phyloP scores from a whole-genome alignment of 129 eudicot species.

The Saposhnikovia divaricata region DNA sequence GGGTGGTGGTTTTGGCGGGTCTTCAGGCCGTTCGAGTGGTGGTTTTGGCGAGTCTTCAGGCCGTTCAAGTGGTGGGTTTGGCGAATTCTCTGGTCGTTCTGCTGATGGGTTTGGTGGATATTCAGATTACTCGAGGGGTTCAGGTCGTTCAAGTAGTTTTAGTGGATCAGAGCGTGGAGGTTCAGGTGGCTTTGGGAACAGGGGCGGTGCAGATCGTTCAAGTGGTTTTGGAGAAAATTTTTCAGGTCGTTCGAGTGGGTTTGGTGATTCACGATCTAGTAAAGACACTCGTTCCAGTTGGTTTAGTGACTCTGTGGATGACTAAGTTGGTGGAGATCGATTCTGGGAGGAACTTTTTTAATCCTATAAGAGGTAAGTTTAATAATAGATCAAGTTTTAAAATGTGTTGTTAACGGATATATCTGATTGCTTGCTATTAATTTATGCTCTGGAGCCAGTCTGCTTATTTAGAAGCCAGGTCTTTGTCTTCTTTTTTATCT shows the following conservation, averaged over 20 bases:
- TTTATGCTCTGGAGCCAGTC: not conserved
- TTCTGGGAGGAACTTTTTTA: not conserved
- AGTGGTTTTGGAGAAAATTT: slow-evolving; percentile 41
- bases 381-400: not conserved
- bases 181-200: slow-evolving; percentile 9
- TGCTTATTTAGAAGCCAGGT: not conserved
- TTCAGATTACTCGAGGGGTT: not conserved
- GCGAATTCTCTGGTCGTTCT: not conserved
- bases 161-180: slow-evolving; percentile 29
- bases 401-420: not conserved
- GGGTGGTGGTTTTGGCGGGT: not conserved
- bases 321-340: not conserved
- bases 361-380: not conserved
- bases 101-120: not conserved
- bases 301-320: slow-evolving; percentile 1
- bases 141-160: slow-evolving; percentile 50
- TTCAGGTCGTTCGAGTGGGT: slow-evolving; percentile 30
- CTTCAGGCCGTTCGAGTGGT: not conserved
- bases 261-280: slow-evolving; percentile 4
- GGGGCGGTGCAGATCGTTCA: slow-evolving; percentile 31
- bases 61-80: slow-evolving; percentile 1
- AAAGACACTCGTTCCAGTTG: slow-evolving; percentile 4
- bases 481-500: not conserved
- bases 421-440: not conserved
- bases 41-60: not conserved